Base-by-base conservation (phyloP, 2,329 filamentous ascomycete genomes). In the Endocalyx cinctus region DNA sequence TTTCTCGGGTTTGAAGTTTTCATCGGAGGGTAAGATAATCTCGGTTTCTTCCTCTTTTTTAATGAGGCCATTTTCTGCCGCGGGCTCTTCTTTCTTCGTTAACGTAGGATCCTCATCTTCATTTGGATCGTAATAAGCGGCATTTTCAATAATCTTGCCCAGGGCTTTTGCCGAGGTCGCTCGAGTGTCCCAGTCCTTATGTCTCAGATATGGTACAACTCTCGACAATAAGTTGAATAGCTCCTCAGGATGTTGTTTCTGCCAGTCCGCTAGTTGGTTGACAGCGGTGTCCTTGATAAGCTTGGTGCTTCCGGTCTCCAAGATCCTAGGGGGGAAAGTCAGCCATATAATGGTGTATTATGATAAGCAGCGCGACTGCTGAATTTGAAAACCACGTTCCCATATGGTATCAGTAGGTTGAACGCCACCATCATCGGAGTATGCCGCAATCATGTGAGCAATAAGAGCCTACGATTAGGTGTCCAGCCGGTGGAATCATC, bases 181-280 rank as follows among this genome's bases (percentile, higher is more conserved):
- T 48, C 94, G 75, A 17, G 92, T 98, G 55, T 98, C 92, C 92
- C 92, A 98, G 56, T 89, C 90, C 59, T 90, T 95, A 48, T 92
- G 90, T 38, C 87, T 80, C 18, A 98, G 73, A 60, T 96, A 98
- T 1, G 92, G 90, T n/a, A 98, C 82, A 19, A 98, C 89, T 40
- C 90, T 77, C 18, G 87, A 90, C 10, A 98, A 74, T 6, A 98
- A 74, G 56, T 97, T 96, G 65, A 97, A 97, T 2, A 98, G 71
- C 60, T 98, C 94, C 64, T 98, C 90, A 0, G 92, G 92, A 52
- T 97, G 92, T 60, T 92, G 86, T 59, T 96, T 97, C 64, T 98
- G 94, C 62, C 95, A 92, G 64, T 98, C 92, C 42, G 89, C 92
- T 43, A 98, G 75, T 65, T 98, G 92, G 56, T 94, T 88, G 42